Percentiles rank a stretch among this genome's conserved stretches.
Evolutionary conservation across 352 stramenopile genomes (phyloP).

Genomic region (Phytophthora cactorum): DNA sequence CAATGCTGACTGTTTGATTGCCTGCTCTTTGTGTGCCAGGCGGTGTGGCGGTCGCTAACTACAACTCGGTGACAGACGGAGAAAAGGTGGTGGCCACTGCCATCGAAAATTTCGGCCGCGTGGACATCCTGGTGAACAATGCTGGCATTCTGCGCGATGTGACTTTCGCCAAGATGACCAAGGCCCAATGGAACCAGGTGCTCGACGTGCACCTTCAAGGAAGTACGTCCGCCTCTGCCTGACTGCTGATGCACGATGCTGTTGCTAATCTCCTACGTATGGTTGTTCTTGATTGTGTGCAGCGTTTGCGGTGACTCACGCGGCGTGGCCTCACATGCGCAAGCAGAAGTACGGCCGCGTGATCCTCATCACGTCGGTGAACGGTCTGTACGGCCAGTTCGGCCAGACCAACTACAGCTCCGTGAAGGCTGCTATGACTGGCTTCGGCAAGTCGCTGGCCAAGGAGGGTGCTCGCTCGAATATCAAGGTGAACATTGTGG

Average conservation of each 20-base stretch:
- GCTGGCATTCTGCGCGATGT: constrained; percentile 94
- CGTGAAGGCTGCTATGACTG: constrained; percentile 93
- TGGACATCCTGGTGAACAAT: constrained; percentile 94
- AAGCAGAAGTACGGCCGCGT: constrained; percentile 91
- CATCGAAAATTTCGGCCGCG: constrained; percentile 70
- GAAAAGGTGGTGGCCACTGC: constrained; percentile 82
- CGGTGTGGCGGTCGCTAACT: constrained; percentile 79
- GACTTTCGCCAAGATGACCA: constrained; percentile 91
- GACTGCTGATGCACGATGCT: neutral
- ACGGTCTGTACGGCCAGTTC: constrained; percentile 92
- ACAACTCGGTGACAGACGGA: constrained; percentile 87
- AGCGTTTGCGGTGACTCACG: constrained; percentile 85
- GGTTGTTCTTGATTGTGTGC: constrained; percentile 6
- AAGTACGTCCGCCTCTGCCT: constrained; percentile 37
- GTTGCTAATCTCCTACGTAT: neutral
- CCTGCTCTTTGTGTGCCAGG: constrained; percentile 26
- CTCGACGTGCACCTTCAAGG: constrained; percentile 86
- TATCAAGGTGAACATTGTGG: constrained; percentile 92
- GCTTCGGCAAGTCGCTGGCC: constrained; percentile 92
- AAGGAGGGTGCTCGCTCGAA: constrained; percentile 83
- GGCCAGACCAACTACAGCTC: constrained; percentile 92
- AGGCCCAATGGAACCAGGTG: constrained; percentile 89
- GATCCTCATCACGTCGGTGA: constrained; percentile 87
- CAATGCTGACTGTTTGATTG: constrained; percentile 9
- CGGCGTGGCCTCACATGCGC: constrained; percentile 89